These are phyloP conservation scores for Forsythia suspensa DNA, from an alignment of 257 asterid species.

Conservation along the genomic window DNA sequence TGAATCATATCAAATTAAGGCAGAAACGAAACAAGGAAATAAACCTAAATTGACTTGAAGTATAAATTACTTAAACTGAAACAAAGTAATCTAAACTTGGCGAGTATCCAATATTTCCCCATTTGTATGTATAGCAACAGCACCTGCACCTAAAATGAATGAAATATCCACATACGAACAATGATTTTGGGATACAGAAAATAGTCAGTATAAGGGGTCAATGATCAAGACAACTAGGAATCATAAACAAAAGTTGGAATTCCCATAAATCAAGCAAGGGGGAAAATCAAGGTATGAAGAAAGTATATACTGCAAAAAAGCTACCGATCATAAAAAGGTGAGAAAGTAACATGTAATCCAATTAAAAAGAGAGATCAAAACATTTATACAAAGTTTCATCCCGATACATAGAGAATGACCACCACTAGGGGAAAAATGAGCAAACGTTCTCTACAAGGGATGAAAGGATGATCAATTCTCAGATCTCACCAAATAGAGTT, in stretches of 20 bases:
- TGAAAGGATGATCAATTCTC: slow-evolving; percentile 23
- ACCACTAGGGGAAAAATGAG: slow-evolving; percentile 32
- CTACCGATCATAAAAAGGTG: not conserved
- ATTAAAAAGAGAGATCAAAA: slow-evolving; percentile 3
- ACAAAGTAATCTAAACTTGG: too few species aligned
- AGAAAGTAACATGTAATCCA: not conserved
- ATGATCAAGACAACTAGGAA: too few species aligned
- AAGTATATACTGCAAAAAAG: not conserved
- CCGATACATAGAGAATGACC: slow-evolving; percentile 46
- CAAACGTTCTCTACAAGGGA: slow-evolving; percentile 38
- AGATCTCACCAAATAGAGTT: not conserved
- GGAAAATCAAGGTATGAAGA: not conserved
- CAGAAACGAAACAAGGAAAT: too few species aligned
- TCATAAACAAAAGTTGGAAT: not conserved
- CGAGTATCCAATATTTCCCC: too few species aligned
- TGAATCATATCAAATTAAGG: too few species aligned
- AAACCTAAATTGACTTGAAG: too few species aligned
- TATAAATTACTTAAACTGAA: too few species aligned
- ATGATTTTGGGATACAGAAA: too few species aligned
- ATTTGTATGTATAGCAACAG: too few species aligned
- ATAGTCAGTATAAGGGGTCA: too few species aligned
- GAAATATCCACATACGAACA: too few species aligned
- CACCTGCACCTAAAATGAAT: too few species aligned
- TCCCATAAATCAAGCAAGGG: not conserved
- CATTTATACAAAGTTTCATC: slow-evolving; percentile 54